phyloP scores from a whole-genome alignment of 2,329 filamentous ascomycete species.

The Zymoseptoria crescenta region DNA sequence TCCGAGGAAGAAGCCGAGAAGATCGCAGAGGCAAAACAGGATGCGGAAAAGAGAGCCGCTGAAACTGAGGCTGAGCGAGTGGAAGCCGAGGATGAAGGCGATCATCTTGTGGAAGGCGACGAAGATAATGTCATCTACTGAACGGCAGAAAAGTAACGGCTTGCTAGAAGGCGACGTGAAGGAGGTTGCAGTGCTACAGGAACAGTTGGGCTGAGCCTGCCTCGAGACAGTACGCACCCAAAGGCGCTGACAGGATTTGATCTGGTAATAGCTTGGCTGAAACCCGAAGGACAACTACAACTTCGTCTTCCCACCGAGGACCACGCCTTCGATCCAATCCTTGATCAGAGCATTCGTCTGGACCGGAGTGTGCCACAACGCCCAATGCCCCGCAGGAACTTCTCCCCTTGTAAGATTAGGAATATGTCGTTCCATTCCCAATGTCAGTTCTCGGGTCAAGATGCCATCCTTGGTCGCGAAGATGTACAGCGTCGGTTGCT shows the following conservation, averaged over 20 bases:
- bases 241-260: neutral
- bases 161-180: neutral
- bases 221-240: too few relatives aligned
- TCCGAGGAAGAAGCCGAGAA: neutral
- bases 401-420: slow-evolving; percentile 56
- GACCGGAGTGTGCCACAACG: slow-evolving; percentile 62
- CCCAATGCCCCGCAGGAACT: slow-evolving; percentile 74
- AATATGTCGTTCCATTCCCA: slow-evolving; percentile 62
- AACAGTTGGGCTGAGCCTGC: neutral
- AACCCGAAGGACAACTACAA: slow-evolving; percentile 27
- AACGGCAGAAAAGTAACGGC: slow-evolving; percentile 16
- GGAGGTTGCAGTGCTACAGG: neutral
- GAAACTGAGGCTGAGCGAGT: slow-evolving; percentile 16
- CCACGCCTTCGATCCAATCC: slow-evolving; percentile 57
- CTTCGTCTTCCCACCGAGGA: slow-evolving; percentile 39
- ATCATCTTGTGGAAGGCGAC: slow-evolving; percentile 73
- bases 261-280: neutral
- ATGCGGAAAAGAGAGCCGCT: slow-evolving; percentile 1
- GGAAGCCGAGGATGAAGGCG: slow-evolving; percentile 58
- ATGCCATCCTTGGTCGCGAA: slow-evolving; percentile 63
- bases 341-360: slow-evolving; percentile 63
- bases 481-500: slow-evolving; percentile 61
- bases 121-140: slow-evolving; percentile 91
- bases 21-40: slow-evolving; percentile 12
- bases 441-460: slow-evolving; percentile 62